Evolutionary conservation across 306 rosid species (phyloP).

Genomic region (Castanospermum australe): DNA sequence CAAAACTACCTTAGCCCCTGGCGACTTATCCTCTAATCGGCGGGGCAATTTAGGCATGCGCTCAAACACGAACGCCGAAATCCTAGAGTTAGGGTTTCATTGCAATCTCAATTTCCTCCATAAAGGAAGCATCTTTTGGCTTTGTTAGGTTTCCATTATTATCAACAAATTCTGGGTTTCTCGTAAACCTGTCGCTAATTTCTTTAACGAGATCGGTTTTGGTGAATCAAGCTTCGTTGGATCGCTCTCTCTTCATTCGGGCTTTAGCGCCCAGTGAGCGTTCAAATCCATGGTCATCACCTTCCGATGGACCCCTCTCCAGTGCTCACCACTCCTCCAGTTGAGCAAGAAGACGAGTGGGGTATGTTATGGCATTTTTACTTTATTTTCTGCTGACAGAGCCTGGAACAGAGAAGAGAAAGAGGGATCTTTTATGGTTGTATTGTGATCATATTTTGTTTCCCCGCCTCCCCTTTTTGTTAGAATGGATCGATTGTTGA

Average conservation of each 20-base stretch:
- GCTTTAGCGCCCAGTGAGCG: conserved; percentile 66
- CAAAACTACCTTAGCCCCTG: too few species aligned
- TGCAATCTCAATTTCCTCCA: too few species aligned
- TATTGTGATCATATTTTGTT: too few species aligned
- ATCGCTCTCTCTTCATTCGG: conserved; percentile 43
- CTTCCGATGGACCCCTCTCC: conserved; percentile 77
- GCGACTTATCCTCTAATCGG: too few species aligned
- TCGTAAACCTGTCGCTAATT: background rate
- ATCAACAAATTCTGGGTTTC: background rate
- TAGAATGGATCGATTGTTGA: conserved; percentile 5
- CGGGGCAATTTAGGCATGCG: too few species aligned
- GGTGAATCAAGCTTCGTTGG: conserved; percentile 14
- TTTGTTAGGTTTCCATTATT: too few species aligned
- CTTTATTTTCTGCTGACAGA: background rate
- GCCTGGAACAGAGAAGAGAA: background rate
- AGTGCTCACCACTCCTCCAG: conserved; percentile 48
- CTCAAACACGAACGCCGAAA: too few species aligned
- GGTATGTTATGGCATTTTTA: conserved; percentile 50
- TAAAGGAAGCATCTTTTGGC: too few species aligned
- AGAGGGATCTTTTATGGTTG: background rate
- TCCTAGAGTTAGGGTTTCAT: too few species aligned
- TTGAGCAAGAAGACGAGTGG: conserved; percentile 79
- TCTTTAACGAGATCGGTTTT: conserved; percentile 11
- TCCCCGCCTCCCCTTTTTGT: too few species aligned
- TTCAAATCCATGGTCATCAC: conserved; percentile 83